Evolutionary conservation across 139 green algal genomes (phyloP).

Genomic region (Chlorella sp.): DNA sequence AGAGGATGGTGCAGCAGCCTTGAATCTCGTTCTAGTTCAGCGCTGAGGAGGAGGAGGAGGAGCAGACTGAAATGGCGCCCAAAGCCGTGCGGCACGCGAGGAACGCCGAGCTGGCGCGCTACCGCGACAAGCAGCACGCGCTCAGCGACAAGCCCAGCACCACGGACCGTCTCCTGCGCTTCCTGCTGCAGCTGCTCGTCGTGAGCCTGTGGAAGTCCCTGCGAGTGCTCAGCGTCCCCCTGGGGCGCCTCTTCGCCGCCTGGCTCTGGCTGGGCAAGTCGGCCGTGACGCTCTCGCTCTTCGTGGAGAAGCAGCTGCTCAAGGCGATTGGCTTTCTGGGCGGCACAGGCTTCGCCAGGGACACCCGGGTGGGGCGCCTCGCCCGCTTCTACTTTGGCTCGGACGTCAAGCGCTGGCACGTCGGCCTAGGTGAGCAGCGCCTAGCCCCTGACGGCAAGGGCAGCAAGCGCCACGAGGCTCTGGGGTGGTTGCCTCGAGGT

Average conservation of each 20-base stretch:
- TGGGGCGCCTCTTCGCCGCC: conserved; percentile 30
- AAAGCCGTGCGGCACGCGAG: background rate
- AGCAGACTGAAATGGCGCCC: no score
- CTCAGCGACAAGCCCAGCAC: background rate
- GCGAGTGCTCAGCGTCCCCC: conserved; percentile 19
- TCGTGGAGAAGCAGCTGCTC: conserved; percentile 30
- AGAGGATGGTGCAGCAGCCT: no score
- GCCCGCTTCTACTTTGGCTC: conserved; percentile 20
- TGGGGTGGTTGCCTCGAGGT: background rate
- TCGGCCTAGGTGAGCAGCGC: conserved; percentile 50
- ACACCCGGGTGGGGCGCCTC: conserved; percentile 17
- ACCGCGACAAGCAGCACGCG: background rate
- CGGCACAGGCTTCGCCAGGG: conserved; percentile 25
- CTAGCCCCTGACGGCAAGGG: background rate
- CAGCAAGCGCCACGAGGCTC: background rate
- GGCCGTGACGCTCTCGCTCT: conserved; percentile 26
- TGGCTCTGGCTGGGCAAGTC: conserved; percentile 34
- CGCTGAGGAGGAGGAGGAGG: no score
- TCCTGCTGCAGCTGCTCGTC: conserved; percentile 26
- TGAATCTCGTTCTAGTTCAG: no score
- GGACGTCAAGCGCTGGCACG: conserved; percentile 56
- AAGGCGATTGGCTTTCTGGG: conserved; percentile 47
- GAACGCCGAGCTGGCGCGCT: background rate
- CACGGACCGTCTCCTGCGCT: conserved; percentile 15
- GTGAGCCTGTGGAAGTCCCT: conserved; percentile 32